A percentile compares a stretch with the other conserved stretches of the same genome.
Evolutionary conservation across 2,329 filamentous ascomycete genomes (phyloP).

Genomic region (Penicillium sp.): DNA sequence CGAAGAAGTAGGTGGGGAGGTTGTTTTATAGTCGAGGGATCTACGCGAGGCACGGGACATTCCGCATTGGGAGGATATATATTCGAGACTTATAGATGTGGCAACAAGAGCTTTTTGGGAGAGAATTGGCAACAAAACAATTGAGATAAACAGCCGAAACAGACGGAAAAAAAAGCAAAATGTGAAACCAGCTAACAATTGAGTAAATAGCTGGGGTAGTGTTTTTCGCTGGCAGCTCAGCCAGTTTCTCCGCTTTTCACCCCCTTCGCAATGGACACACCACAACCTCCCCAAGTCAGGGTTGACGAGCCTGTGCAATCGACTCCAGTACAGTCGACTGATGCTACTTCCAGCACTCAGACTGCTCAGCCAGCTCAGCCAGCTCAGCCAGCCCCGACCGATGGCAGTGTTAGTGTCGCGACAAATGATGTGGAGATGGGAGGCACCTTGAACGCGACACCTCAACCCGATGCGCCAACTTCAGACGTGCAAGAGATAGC

Average conservation of each 20-base stretch:
- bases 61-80: no score
- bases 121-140: no score
- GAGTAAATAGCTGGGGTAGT: no score
- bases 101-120: no score
- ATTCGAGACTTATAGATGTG: no score
- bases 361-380: not conserved
- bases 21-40: no score
- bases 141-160: no score
- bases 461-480: slow-evolving; percentile 6
- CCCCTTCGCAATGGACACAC: not conserved
- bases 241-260: not conserved
- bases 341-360: not conserved
- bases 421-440: slow-evolving; percentile 30
- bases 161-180: no score
- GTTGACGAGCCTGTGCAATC: not conserved
- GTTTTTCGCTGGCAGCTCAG: no score
- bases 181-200: no score
- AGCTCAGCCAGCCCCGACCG: not conserved
- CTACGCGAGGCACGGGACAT: no score
- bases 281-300: slow-evolving; percentile 17
- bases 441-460: slow-evolving; percentile 5
- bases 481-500: slow-evolving; percentile 19
- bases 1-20: no score
- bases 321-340: not conserved
- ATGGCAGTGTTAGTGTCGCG: slow-evolving; percentile 11